phyloP scores from a whole-genome alignment of 176 grass and related monocot species.

The Musa troglodytarum region DNA sequence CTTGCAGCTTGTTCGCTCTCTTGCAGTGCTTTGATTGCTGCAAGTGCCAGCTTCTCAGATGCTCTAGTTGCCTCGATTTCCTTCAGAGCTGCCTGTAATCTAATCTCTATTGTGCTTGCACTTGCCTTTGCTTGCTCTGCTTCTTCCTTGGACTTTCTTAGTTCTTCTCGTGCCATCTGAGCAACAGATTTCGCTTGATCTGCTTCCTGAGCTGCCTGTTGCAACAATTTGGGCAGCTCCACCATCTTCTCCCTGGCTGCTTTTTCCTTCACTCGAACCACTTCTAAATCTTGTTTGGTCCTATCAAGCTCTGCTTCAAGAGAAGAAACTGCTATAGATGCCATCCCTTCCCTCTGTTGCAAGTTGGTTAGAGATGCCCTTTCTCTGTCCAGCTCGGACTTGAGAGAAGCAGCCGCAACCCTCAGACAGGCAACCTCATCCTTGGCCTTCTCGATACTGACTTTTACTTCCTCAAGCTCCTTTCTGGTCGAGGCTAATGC shows the following conservation, averaged over 20 bases:
- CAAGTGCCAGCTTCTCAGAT: slow-evolving; percentile 58
- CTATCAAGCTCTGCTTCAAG: slow-evolving; percentile 71
- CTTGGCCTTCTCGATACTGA: slow-evolving; percentile 41
- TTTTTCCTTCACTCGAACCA: slow-evolving; percentile 52
- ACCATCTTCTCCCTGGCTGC: slow-evolving; percentile 52
- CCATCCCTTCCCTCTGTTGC: slow-evolving; percentile 84
- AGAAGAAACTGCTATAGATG: slow-evolving; percentile 72
- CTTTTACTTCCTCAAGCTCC: slow-evolving; percentile 62
- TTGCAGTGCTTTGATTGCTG: slow-evolving; percentile 65
- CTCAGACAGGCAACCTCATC: slow-evolving; percentile 45
- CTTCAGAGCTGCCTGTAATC: slow-evolving; percentile 58
- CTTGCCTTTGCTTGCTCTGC: slow-evolving; percentile 62
- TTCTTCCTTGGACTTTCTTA: slow-evolving; percentile 68
- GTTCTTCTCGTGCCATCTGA: slow-evolving; percentile 60
- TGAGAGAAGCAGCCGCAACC: slow-evolving; percentile 40
- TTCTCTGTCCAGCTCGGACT: slow-evolving; percentile 54
- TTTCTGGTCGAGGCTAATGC: slow-evolving; percentile 50
- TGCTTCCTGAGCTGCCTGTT: slow-evolving; percentile 62
- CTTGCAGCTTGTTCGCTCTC: slow-evolving; percentile 55
- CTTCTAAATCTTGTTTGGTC: slow-evolving; percentile 61
- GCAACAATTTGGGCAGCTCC: slow-evolving; percentile 75
- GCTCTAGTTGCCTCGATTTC: slow-evolving; percentile 74
- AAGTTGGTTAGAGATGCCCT: slow-evolving; percentile 49
- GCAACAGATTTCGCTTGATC: slow-evolving; percentile 50
- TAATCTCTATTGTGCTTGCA: slow-evolving; percentile 49